Base-by-base conservation (phyloP, 257 asterid species). In the Vinca minor region DNA sequence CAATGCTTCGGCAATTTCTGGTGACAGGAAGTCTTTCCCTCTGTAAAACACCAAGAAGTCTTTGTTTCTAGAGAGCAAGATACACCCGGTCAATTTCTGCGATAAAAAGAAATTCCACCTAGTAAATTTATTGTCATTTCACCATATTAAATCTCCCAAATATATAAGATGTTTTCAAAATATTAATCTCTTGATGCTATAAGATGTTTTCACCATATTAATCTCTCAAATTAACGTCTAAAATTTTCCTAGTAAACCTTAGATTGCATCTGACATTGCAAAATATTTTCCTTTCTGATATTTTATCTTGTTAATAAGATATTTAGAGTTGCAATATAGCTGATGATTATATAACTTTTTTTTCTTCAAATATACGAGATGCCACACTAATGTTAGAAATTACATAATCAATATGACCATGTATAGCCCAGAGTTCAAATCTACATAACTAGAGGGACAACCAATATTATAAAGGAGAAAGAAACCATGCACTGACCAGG, bases 21-120 rank as follows among this genome's bases (percentile, higher is more conserved):
- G 91, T 58, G 96, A 78, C 74, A 89, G 81, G 78, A 93, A 93
- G 69, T 89, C 82, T 79, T 93, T 93, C 59, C 99, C 99, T 71
- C 97, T 70, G 18, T 84, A 93, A 72, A 76, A 93, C 74, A 93
- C 99, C 71, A 93, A 77, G 81, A 81, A 93, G 65, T 89, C 97
- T 85, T 89, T 93, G 88, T 88, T 93, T 76, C 92, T 81, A 18
- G 97, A 93, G 69, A 93, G 87, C 69, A 89, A 82, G 66, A 80
- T 61, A 20, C 95, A 94, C 26, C 96, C 95, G 21, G 98, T 92
- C 80, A 92, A 80, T 83, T 76, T 87, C 98, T 92, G 96, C 83
- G 78, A 57, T 34, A 69, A 26, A 45, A 67, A 52, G 58, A 55
- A 36, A 60, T 32, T 38, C 49, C 34, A 38, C 54, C 25, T 21